A percentile compares a stretch with the other conserved stretches of the same genome.
phyloP scores from a whole-genome alignment of 441 rosid genomes.

The Corymbia citriodora region DNA sequence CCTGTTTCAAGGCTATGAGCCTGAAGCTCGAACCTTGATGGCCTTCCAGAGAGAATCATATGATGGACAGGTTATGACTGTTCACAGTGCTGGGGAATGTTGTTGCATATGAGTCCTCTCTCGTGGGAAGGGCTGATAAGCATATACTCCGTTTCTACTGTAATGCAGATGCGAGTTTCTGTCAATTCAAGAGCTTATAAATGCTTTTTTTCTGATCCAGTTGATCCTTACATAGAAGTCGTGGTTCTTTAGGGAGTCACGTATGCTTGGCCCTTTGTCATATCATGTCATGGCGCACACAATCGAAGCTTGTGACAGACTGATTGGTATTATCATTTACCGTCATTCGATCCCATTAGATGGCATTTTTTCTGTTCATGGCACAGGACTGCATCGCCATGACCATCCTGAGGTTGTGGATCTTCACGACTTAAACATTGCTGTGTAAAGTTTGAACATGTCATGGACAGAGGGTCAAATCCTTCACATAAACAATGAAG shows the following conservation, averaged over 20 bases:
- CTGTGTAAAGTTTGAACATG: neutral
- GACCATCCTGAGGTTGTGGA: neutral
- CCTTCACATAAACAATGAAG: neutral
- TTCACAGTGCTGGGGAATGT: neutral
- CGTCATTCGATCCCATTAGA: neutral
- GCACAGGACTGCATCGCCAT: neutral
- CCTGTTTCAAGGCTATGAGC: constrained; percentile 77
- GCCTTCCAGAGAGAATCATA: neutral
- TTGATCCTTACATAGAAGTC: neutral
- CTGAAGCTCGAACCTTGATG: neutral
- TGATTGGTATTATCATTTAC: neutral
- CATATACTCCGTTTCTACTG: neutral
- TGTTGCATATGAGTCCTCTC: neutral
- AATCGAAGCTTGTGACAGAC: rapidly evolving
- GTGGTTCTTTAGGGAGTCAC: neutral
- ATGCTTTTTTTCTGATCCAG: neutral
- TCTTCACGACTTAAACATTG: neutral
- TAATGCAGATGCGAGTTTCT: neutral
- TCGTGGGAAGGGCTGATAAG: neutral
- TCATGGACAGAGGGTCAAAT: neutral
- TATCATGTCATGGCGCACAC: neutral
- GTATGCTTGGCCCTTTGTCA: neutral
- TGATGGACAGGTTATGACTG: neutral
- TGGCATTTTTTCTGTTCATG: neutral
- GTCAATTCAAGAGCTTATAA: neutral